A percentile compares a stretch with the other conserved stretches of the same genome.
These are phyloP conservation scores for Spiraea crenata DNA, from an alignment of 331 rosid genomes.

Conservation along the genomic window DNA sequence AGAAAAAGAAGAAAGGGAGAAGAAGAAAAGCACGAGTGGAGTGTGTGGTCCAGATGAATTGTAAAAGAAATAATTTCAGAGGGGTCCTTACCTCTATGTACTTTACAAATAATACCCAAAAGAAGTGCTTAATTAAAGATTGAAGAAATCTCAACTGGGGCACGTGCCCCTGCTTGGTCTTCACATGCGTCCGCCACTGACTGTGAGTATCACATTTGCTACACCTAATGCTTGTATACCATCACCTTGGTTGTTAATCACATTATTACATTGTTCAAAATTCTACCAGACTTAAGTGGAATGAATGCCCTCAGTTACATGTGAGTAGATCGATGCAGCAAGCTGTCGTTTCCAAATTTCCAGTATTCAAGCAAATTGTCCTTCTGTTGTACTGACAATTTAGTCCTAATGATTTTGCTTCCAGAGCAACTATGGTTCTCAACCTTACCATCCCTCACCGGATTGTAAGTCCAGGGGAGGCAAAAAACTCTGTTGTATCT, in stretches of 20 bases:
- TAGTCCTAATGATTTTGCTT: not conserved
- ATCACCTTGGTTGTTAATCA: constrained; percentile 6
- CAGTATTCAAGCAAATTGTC: too few species aligned
- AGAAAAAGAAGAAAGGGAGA: too few species aligned
- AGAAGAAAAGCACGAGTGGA: too few species aligned
- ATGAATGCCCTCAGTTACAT: constrained; percentile 64
- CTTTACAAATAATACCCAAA: too few species aligned
- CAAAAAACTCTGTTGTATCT: not conserved
- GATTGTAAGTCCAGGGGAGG: constrained; percentile 52
- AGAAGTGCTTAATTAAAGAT: too few species aligned
- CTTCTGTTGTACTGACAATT: too few species aligned
- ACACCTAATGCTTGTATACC: not conserved
- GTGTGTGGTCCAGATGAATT: too few species aligned
- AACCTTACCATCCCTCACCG: constrained; percentile 57
- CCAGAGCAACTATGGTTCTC: constrained; percentile 75
- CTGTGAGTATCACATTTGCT: constrained; percentile 49
- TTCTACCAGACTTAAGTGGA: constrained; percentile 62
- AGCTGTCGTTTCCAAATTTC: constrained; percentile 13
- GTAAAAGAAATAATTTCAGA: too few species aligned
- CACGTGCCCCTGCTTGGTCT: too few species aligned
- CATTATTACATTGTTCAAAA: not conserved
- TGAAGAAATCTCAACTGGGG: too few species aligned
- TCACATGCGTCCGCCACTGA: too few species aligned
- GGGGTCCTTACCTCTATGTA: too few species aligned
- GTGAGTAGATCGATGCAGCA: constrained; percentile 38